Conservation (phyloP, 2,329 filamentous ascomycete genomes). For the Cladorrhinum sp. region DNA sequence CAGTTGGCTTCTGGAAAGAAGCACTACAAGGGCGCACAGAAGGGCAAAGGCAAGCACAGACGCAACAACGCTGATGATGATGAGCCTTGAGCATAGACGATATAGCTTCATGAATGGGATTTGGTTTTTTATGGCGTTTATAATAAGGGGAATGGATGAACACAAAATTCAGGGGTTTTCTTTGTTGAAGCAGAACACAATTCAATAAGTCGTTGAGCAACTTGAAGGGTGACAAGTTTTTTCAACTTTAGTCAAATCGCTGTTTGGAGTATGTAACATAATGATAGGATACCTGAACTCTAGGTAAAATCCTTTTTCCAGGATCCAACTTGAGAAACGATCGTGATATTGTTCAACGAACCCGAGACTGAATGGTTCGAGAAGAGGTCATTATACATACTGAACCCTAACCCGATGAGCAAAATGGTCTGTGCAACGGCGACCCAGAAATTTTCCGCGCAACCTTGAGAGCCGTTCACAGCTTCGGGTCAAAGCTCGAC, state of each 20-base stretch:
- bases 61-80: slow-evolving; percentile 40
- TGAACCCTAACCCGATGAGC: slow-evolving; percentile 20
- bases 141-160: neutral
- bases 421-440: slow-evolving; percentile 6
- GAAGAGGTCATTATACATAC: neutral
- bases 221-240: too few species aligned
- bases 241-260: too few species aligned
- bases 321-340: neutral
- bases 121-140: neutral
- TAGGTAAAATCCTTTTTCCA: neutral
- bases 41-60: slow-evolving; percentile 52
- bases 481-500: slow-evolving; percentile 19
- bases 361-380: neutral
- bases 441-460: slow-evolving; percentile 21
- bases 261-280: too few species aligned
- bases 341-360: neutral
- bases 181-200: too few species aligned
- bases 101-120: neutral
- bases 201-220: too few species aligned
- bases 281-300: neutral
- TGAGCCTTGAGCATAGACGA: slow-evolving; percentile 20
- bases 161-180: neutral
- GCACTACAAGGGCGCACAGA: slow-evolving; percentile 81
- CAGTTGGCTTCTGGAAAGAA: slow-evolving; percentile 71
- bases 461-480: slow-evolving; percentile 12